Percentiles rank a stretch among this genome's conserved stretches.
phyloP scores from a whole-genome alignment of 2,329 filamentous ascomycete species.

The Immersiporthe knoxdaviesiana region DNA sequence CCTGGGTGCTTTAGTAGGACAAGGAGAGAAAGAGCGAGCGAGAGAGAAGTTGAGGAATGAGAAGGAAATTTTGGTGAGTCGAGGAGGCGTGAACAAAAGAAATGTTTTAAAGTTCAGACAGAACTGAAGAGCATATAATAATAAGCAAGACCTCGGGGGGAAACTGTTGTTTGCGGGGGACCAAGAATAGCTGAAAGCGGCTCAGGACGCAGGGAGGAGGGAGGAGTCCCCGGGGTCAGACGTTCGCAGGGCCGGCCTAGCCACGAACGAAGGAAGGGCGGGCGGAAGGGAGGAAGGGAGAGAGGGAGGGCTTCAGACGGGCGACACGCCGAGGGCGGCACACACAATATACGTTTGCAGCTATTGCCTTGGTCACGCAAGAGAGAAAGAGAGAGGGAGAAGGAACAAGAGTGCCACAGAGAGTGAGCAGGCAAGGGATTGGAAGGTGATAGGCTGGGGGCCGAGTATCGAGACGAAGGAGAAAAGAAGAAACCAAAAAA shows the following conservation, averaged over 20 bases:
- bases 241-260: background rate
- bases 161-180: background rate
- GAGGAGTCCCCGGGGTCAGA: background rate
- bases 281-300: background rate
- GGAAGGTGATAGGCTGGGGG: background rate
- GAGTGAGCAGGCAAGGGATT: background rate
- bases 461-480: background rate
- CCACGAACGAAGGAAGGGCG: constrained; percentile 14
- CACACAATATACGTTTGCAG: constrained; percentile 1
- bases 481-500: background rate
- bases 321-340: background rate
- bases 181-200: constrained; percentile 11
- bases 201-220: constrained; percentile 1
- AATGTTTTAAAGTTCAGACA: background rate
- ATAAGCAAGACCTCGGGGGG: background rate
- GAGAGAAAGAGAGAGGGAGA: background rate
- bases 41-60: background rate
- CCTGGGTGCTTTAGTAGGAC: background rate
- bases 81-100: background rate
- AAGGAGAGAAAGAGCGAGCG: background rate
- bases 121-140: too few species aligned
- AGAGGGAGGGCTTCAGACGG: background rate
- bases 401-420: background rate
- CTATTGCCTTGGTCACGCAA: background rate
- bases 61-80: background rate